Conservation (phyloP, 331 rosid species). For the Quercus lobata region DNA sequence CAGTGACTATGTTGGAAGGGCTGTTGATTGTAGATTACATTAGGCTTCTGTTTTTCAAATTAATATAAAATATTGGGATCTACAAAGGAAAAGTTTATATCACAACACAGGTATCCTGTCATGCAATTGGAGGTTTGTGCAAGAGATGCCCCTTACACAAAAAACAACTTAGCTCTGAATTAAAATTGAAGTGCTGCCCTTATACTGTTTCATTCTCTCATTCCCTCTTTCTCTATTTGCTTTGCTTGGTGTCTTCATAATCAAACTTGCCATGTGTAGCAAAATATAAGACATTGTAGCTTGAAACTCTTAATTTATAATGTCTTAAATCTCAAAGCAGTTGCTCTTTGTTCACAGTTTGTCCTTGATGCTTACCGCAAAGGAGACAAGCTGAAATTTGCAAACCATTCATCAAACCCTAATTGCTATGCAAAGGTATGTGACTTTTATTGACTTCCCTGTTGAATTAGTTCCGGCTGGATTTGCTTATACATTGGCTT, state of each 20-base stretch:
- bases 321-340: constrained; percentile 6
- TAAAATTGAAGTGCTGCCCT: not conserved
- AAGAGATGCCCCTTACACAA: not conserved
- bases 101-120: not conserved
- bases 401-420: constrained; percentile 94
- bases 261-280: constrained; percentile 5
- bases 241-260: not conserved
- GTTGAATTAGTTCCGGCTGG: not conserved
- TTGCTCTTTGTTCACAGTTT: constrained; percentile 51
- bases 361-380: constrained; percentile 98
- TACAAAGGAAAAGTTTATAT: not conserved
- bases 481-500: constrained; percentile 23
- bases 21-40: not conserved
- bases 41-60: not conserved
- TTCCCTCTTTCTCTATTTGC: constrained; percentile 7
- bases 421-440: constrained; percentile 95
- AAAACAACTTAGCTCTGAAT: not conserved
- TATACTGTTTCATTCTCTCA: not conserved
- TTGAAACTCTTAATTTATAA: not conserved
- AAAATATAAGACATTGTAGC: constrained; percentile 3
- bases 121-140: not conserved
- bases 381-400: constrained; percentile 97
- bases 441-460: not conserved
- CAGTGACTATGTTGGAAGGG: too few relatives aligned
- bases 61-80: not conserved